A percentile compares a stretch with the other conserved stretches of the same genome.
Conservation (phyloP, 306 rosid genomes). For the Ormosia emarginata region DNA sequence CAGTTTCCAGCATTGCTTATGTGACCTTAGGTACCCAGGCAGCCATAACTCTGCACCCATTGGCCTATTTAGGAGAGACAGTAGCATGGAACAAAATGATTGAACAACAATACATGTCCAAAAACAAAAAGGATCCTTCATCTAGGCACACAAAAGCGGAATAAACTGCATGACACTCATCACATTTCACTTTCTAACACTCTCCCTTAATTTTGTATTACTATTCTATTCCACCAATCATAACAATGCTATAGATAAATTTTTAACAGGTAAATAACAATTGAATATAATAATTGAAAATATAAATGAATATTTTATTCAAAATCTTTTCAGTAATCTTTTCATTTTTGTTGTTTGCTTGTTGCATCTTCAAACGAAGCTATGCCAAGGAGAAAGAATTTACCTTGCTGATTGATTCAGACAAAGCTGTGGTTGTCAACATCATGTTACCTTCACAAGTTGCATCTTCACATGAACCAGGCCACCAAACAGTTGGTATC, state of each 20-base stretch:
- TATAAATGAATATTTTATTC: not conserved
- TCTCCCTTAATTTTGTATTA: not conserved
- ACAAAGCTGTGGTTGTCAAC: conserved; percentile 79
- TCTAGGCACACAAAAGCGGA: conserved; percentile 1
- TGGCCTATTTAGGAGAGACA: not conserved
- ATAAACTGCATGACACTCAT: conserved; percentile 8
- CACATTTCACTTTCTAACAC: conserved; percentile 3
- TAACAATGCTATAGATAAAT: not conserved
- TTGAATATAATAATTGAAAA: not conserved
- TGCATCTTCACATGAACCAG: conserved; percentile 83
- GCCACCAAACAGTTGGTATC: conserved; percentile 98
- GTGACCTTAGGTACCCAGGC: not conserved
- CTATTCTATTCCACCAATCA: not conserved
- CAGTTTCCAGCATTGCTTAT: not conserved
- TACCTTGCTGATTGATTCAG: conserved; percentile 85
- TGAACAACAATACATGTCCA: not conserved
- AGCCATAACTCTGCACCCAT: not conserved
- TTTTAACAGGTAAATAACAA: not conserved
- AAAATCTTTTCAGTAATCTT: not conserved
- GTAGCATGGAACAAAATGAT: not conserved
- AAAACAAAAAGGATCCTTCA: not conserved
- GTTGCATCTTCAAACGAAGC: conserved; percentile 13
- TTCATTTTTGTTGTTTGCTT: not conserved
- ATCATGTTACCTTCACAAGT: conserved; percentile 73
- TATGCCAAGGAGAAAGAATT: conserved; percentile 14